Conservation (phyloP, 768 basidiomycete species). For the Rhizopogon vinicolor region DNA sequence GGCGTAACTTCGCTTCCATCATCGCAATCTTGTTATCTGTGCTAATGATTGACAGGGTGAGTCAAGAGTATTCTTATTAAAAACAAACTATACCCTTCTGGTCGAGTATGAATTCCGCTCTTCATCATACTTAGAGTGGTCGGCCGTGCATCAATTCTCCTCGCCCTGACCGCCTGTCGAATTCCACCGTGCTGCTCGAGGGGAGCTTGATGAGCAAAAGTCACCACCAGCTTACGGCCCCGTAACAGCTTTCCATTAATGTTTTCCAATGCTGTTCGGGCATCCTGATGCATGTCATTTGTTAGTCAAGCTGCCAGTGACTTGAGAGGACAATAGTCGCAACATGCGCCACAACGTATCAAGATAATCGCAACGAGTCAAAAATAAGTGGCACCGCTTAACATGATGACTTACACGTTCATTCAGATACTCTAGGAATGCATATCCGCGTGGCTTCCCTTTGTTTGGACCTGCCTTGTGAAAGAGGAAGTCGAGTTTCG, state of each 20-base stretch:
- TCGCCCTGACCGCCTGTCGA: constrained; percentile 29
- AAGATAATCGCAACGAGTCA: constrained; percentile 15
- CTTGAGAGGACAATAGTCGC: background rate
- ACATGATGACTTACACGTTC: constrained; percentile 62
- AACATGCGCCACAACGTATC: background rate
- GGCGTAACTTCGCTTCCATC: constrained; percentile 91
- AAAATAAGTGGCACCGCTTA: constrained; percentile 18
- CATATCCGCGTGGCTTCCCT: constrained; percentile 94
- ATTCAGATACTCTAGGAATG: constrained; percentile 82
- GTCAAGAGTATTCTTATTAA: background rate
- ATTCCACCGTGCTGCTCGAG: constrained; percentile 22
- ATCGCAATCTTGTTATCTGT: constrained; percentile 88
- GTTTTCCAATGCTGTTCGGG: constrained; percentile 65
- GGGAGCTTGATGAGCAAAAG: constrained; percentile 84
- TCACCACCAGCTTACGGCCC: constrained; percentile 88
- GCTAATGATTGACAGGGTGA: constrained; percentile 33
- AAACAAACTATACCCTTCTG: constrained; percentile 31
- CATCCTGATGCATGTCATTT: constrained; percentile 57
- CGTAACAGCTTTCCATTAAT: constrained; percentile 79
- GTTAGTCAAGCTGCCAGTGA: background rate
- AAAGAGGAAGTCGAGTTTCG: constrained; percentile 92
- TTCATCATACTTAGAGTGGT: constrained; percentile 90
- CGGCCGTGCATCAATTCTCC: constrained; percentile 59
- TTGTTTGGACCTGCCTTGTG: constrained; percentile 87
- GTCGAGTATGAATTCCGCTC: constrained; percentile 47